Conservation (phyloP, 306 rosid genomes). For the Abrus pulchellus region DNA sequence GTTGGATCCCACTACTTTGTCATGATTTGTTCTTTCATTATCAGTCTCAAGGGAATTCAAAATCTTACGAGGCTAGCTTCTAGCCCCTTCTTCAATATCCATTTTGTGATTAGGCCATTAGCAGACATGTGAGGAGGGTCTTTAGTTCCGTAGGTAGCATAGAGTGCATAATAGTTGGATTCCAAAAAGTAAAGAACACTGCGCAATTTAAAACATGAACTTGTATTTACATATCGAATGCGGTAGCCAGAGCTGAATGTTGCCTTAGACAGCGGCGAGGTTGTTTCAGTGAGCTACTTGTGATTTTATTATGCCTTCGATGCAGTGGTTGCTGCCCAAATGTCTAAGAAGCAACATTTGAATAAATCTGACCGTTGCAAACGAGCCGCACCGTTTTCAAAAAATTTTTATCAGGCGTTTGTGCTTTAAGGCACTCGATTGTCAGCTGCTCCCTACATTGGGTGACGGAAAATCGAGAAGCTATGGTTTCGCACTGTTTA, state of each 20-base stretch:
- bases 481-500: conserved; percentile 10
- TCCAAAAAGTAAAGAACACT: not conserved
- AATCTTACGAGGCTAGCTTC: conserved; percentile 1
- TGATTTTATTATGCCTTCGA: not conserved
- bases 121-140: not conserved
- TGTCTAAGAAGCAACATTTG: not conserved
- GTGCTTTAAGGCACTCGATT: not conserved
- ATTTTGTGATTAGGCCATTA: conserved; percentile 3
- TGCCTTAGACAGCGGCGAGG: not conserved
- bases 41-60: not conserved
- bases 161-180: not conserved
- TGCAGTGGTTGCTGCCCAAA: not conserved
- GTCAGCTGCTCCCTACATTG: no score
- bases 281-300: not conserved
- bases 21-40: conserved; percentile 9
- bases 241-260: not conserved
- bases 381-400: not conserved
- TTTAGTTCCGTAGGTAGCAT: conserved; percentile 16
- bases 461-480: no score
- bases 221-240: not conserved
- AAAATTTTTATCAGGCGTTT: not conserved
- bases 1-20: conserved; percentile 23
- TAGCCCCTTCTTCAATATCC: not conserved
- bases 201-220: conserved; percentile 7
- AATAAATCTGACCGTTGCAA: not conserved